phyloP scores from a whole-genome alignment of 2,329 filamentous ascomycete genomes.

The Aspergillus japonicus region DNA sequence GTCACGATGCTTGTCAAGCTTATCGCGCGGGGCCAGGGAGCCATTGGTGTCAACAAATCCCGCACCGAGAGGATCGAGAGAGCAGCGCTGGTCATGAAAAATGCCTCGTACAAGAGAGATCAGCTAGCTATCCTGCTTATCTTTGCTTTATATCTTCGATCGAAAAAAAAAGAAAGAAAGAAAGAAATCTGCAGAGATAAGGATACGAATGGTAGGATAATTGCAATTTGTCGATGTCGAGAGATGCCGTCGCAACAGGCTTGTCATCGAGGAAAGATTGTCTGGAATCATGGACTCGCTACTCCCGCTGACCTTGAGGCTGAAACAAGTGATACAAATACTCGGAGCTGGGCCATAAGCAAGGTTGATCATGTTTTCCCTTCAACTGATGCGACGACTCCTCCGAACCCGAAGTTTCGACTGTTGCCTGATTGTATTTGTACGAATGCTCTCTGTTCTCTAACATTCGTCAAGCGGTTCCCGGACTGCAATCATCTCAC shows the following conservation, averaged over 20 bases:
- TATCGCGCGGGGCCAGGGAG: neutral
- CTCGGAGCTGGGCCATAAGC: neutral
- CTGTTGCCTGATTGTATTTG: neutral
- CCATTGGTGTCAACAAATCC: constrained; percentile 18
- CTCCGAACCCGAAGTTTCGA: neutral
- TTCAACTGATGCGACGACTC: neutral
- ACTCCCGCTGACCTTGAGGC: neutral
- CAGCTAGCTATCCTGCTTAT: neutral
- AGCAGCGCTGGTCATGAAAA: constrained; percentile 2
- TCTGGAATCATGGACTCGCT: neutral
- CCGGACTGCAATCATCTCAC: neutral
- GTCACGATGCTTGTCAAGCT: neutral
- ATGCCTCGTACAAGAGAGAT: neutral
- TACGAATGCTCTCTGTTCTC: neutral
- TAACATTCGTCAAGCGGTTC: neutral
- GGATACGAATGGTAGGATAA: neutral
- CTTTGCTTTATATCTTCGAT: neutral
- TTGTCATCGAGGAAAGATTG: neutral
- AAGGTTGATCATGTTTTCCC: neutral
- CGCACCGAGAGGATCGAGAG: constrained; percentile 6
- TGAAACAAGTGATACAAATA: neutral
- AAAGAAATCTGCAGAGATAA: neutral
- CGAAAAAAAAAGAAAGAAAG: no score
- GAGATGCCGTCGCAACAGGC: neutral
- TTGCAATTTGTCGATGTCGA: neutral